These are phyloP conservation scores for Vinca minor DNA, from an alignment of 257 asterid genomes.

Conservation along the genomic window DNA sequence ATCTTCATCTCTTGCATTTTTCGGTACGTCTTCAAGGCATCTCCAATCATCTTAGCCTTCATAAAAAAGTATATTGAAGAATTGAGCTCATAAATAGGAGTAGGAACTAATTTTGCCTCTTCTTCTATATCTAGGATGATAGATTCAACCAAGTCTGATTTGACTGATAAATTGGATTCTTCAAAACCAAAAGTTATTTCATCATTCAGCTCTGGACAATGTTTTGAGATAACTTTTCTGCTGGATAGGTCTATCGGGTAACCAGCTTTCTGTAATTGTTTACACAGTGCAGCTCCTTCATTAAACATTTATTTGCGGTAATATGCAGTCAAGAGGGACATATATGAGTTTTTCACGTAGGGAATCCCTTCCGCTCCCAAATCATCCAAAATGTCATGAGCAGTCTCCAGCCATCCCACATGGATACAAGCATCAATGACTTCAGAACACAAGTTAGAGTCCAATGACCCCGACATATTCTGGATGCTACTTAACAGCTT, in stretches of 20 bases:
- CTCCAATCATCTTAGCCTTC: constrained; percentile 79
- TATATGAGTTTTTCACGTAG: constrained; percentile 29
- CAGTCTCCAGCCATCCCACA: constrained; percentile 81
- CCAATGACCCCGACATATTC: constrained; percentile 26
- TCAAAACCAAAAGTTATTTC: constrained; percentile 16
- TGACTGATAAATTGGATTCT: constrained; percentile 7
- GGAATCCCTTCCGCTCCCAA: constrained; percentile 39
- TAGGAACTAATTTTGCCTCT: constrained; percentile 24
- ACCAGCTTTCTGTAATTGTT: constrained; percentile 34
- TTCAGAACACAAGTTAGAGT: constrained; percentile 32
- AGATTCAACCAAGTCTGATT: constrained; percentile 37
- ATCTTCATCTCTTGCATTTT: constrained; percentile 62
- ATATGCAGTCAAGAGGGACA: constrained; percentile 54
- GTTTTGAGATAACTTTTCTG: constrained; percentile 9
- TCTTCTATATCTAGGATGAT: constrained; percentile 35
- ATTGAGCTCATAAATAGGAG: constrained; percentile 40
- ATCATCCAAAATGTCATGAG: constrained; percentile 90
- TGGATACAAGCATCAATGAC: constrained; percentile 53
- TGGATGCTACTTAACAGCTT: constrained; percentile 45
- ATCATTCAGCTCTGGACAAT: constrained; percentile 19
- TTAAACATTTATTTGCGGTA: constrained; percentile 35
- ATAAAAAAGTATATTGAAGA: constrained; percentile 72
- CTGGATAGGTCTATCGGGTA: constrained; percentile 10
- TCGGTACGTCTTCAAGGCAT: constrained; percentile 57
- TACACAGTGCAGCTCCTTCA: constrained; percentile 57